These are phyloP conservation scores for Schizosaccharomyces octosporus DNA, from an alignment of 805 yeast genomes.

Conservation along the genomic window DNA sequence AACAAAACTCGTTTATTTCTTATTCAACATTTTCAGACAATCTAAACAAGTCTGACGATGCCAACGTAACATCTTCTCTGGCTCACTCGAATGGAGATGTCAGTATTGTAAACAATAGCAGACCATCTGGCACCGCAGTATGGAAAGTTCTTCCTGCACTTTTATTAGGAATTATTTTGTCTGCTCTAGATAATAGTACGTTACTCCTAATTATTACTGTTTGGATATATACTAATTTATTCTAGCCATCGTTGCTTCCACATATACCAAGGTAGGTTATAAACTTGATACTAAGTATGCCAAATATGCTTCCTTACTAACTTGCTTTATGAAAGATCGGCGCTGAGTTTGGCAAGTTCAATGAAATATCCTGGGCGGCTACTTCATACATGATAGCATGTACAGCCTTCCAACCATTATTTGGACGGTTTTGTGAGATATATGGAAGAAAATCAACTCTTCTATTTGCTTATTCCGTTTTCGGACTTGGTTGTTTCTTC, in stretches of 20 bases:
- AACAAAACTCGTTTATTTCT: too few species aligned
- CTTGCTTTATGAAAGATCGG: slow-evolving; percentile 21
- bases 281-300: too few species aligned
- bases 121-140: neutral
- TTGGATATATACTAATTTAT: too few species aligned
- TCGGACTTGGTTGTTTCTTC: slow-evolving; percentile 23
- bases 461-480: slow-evolving; percentile 20
- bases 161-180: slow-evolving; percentile 21
- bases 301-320: too few species aligned
- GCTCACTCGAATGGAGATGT: neutral
- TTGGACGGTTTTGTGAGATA: slow-evolving; percentile 21
- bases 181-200: slow-evolving; percentile 22
- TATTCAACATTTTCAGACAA: too few species aligned
- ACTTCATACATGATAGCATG: slow-evolving; percentile 44
- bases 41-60: too few species aligned
- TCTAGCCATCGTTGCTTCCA: slow-evolving; percentile 24
- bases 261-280: slow-evolving; percentile 14
- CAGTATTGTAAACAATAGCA: neutral
- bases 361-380: slow-evolving; percentile 43
- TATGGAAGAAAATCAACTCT: slow-evolving; percentile 19
- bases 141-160: slow-evolving; percentile 6
- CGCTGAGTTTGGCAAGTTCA: slow-evolving; percentile 28
- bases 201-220: too few species aligned
- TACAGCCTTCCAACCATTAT: slow-evolving; percentile 50
- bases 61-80: too few species aligned